Percentiles rank a stretch among this genome's conserved stretches.
Conservation (phyloP, 192 early-diverging fungal species). For the Oehlia diaphana region DNA sequence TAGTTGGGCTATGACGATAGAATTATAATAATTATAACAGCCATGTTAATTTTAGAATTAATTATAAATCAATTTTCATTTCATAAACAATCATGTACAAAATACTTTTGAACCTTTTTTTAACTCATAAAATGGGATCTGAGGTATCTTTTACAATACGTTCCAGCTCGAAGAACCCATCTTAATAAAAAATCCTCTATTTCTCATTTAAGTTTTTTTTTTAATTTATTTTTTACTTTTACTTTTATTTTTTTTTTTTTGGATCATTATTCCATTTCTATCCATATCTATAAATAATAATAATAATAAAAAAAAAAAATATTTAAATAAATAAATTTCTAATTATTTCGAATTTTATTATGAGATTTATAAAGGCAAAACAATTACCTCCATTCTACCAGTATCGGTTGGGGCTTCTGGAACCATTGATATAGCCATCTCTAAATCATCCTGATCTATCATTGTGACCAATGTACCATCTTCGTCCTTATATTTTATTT, state of each 20-base stretch:
- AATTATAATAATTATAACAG: not conserved
- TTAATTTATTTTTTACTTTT: no score
- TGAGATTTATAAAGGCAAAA: not conserved
- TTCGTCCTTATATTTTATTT: constrained; percentile 84
- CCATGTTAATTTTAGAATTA: no score
- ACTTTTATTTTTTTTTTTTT: not conserved
- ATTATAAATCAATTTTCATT: not conserved
- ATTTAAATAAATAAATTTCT: not conserved
- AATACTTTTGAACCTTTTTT: not conserved
- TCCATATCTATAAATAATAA: not conserved
- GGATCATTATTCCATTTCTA: not conserved
- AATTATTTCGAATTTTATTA: not conserved
- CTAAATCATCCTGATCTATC: constrained; percentile 89
- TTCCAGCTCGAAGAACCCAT: not conserved
- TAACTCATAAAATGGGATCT: not conserved
- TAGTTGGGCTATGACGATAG: not conserved
- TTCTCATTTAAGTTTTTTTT: not conserved
- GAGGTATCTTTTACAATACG: not conserved
- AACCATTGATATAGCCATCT: constrained; percentile 50
- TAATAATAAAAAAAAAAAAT: no score
- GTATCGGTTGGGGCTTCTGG: not conserved
- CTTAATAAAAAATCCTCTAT: not conserved
- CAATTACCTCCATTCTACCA: constrained; percentile 26
- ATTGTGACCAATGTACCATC: constrained; percentile 83
- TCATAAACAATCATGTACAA: not conserved